Percentiles rank a stretch among this genome's conserved stretches.
Evolutionary conservation across 2,329 filamentous ascomycete genomes (phyloP).

Genomic region (Ascochyta viciae-villosae): DNA sequence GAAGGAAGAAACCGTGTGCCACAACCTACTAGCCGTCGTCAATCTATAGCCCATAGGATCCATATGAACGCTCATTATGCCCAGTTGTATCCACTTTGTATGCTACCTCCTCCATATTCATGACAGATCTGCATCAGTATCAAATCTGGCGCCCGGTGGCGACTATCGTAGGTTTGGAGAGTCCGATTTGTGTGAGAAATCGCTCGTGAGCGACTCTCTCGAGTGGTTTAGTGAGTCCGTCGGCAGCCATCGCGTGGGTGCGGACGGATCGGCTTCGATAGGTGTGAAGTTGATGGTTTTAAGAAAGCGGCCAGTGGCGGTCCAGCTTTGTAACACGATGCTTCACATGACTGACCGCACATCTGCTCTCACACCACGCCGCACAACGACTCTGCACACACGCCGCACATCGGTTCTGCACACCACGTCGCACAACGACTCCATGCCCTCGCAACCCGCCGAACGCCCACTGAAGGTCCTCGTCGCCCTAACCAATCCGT

Average conservation of each 20-base stretch:
- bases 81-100: too few relatives aligned
- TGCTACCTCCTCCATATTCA: too few relatives aligned
- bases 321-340: slow-evolving; percentile 22
- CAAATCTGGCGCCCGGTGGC: not conserved
- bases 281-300: too few relatives aligned
- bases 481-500: slow-evolving; percentile 69
- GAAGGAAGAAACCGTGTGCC: too few relatives aligned
- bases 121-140: too few relatives aligned
- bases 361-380: slow-evolving; percentile 12
- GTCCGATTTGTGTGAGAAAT: not conserved
- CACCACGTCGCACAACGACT: slow-evolving; percentile 11
- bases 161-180: not conserved
- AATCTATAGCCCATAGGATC: too few relatives aligned
- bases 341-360: slow-evolving; percentile 11
- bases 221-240: not conserved
- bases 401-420: not conserved
- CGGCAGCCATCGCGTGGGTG: not conserved
- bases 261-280: not conserved
- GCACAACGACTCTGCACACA: slow-evolving; percentile 1
- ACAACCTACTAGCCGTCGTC: too few relatives aligned
- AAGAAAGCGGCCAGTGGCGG: slow-evolving; percentile 28
- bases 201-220: not conserved
- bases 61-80: too few relatives aligned
- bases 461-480: slow-evolving; percentile 58
- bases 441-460: slow-evolving; percentile 30